phyloP scores from a whole-genome alignment of 2,329 filamentous ascomycete genomes.

The Botrytis fragariae region DNA sequence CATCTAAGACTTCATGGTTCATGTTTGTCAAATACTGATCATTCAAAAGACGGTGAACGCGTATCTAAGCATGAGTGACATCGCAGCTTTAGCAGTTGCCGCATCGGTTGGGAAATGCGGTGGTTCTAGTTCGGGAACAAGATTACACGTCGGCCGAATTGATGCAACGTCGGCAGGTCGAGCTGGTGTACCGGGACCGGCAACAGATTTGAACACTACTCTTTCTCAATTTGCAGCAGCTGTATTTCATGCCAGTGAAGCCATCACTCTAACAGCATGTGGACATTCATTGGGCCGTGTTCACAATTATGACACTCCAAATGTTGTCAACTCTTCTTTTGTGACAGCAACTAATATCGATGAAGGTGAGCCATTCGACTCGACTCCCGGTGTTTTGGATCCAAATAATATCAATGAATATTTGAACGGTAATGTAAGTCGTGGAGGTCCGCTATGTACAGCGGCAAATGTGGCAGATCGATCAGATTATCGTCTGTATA shows the following conservation, averaged over 20 bases:
- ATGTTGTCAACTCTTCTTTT: slow-evolving; percentile 17
- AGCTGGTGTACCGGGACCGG: slow-evolving; percentile 25
- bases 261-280: slow-evolving; percentile 20
- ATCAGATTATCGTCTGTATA: slow-evolving; percentile 56
- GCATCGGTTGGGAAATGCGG: neutral
- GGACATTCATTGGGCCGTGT: slow-evolving; percentile 26
- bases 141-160: slow-evolving; percentile 27
- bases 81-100: neutral
- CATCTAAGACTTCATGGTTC: neutral
- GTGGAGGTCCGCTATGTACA: slow-evolving; percentile 44
- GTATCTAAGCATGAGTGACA: neutral
- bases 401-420: slow-evolving; percentile 51
- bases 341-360: slow-evolving; percentile 13
- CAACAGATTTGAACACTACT: slow-evolving; percentile 19
- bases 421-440: slow-evolving; percentile 47
- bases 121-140: neutral
- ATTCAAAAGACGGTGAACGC: neutral
- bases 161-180: slow-evolving; percentile 29
- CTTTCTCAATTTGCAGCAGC: slow-evolving; percentile 25
- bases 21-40: neutral
- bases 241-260: neutral
- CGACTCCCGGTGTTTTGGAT: slow-evolving; percentile 50
- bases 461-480: slow-evolving; percentile 48
- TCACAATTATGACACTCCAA: slow-evolving; percentile 22
- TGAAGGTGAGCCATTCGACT: slow-evolving; percentile 40